Percentiles rank a stretch among this genome's conserved stretches.
Conservation (phyloP, 176 grass and related monocot genomes). For the Zizania latifolia region DNA sequence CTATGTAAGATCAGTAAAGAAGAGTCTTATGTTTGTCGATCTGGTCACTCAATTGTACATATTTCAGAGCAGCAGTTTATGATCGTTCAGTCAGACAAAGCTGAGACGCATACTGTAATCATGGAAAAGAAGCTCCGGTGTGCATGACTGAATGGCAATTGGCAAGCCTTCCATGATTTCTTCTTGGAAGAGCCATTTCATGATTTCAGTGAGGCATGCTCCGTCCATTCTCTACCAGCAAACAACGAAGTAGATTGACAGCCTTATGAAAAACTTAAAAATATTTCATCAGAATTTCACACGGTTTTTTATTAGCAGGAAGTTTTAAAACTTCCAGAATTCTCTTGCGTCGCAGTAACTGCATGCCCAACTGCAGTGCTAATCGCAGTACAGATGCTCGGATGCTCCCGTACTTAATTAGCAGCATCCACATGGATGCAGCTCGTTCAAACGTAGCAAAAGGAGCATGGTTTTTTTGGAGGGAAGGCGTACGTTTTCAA, state of each 20-base stretch:
- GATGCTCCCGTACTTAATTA: not conserved
- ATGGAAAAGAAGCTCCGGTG: not conserved
- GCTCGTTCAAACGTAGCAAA: not conserved
- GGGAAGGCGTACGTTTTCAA: too few relatives aligned
- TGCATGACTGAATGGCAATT: not conserved
- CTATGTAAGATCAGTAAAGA: not conserved
- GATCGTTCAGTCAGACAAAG: slow-evolving; percentile 7
- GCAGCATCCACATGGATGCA: too few relatives aligned
- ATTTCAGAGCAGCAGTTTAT: not conserved
- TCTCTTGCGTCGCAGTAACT: too few relatives aligned
- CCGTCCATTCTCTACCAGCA: not conserved
- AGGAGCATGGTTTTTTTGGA: too few relatives aligned
- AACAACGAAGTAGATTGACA: not conserved
- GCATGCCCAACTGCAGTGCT: too few relatives aligned
- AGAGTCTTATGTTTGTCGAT: not conserved
- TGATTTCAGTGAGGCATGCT: slow-evolving; percentile 7
- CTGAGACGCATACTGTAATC: not conserved
- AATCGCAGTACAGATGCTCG: too few relatives aligned
- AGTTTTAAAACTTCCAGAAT: too few relatives aligned
- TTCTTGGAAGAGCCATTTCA: not conserved
- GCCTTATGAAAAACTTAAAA: not conserved
- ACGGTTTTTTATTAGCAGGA: too few relatives aligned
- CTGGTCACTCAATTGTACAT: not conserved
- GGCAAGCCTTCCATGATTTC: slow-evolving; percentile 10
- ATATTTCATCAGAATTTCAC: too few relatives aligned